Percentiles rank a stretch among this genome's conserved stretches.
These are phyloP conservation scores for Calycina marina DNA, from an alignment of 2,329 filamentous ascomycete genomes.

Conservation along the genomic window DNA sequence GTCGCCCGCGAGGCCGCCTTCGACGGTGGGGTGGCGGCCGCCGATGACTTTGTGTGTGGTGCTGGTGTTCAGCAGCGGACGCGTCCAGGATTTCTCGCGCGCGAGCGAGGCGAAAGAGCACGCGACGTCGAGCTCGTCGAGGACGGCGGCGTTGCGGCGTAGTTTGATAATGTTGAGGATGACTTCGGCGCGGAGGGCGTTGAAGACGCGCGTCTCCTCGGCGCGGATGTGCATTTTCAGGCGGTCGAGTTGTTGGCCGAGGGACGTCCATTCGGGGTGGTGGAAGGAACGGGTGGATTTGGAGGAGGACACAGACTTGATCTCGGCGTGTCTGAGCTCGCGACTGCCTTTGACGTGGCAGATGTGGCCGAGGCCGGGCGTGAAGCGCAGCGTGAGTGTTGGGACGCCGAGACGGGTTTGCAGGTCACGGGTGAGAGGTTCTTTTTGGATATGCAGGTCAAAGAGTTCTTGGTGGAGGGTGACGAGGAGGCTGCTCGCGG, in stretches of 20 bases:
- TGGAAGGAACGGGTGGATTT: conserved; percentile 79
- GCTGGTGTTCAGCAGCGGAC: conserved; percentile 55
- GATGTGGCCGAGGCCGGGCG: conserved; percentile 74
- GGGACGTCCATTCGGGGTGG: conserved; percentile 64
- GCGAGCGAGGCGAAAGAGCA: conserved; percentile 76
- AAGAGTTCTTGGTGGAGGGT: conserved; percentile 55
- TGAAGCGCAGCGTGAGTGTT: conserved; percentile 71
- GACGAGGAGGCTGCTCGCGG: conserved; percentile 51
- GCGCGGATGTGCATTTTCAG: conserved; percentile 61
- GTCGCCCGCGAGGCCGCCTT: conserved; percentile 63
- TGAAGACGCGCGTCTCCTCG: conserved; percentile 75
- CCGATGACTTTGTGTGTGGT: conserved; percentile 63
- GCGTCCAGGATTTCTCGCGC: conserved; percentile 53
- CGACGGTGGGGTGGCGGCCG: conserved; percentile 85
- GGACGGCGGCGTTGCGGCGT: conserved; percentile 74
- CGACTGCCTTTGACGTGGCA: conserved; percentile 72
- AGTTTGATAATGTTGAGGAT: conserved; percentile 73
- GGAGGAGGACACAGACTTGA: conserved; percentile 56
- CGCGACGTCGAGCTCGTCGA: conserved; percentile 86
- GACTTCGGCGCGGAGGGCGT: conserved; percentile 57
- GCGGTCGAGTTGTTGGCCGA: conserved; percentile 70
- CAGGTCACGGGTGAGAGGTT: conserved; percentile 42
- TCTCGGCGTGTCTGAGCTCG: conserved; percentile 31
- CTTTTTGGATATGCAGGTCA: conserved; percentile 43
- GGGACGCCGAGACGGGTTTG: conserved; percentile 44